Evolutionary conservation across 129 eudicot species (phyloP).

Genomic region (Chrysanthemum makinoi): DNA sequence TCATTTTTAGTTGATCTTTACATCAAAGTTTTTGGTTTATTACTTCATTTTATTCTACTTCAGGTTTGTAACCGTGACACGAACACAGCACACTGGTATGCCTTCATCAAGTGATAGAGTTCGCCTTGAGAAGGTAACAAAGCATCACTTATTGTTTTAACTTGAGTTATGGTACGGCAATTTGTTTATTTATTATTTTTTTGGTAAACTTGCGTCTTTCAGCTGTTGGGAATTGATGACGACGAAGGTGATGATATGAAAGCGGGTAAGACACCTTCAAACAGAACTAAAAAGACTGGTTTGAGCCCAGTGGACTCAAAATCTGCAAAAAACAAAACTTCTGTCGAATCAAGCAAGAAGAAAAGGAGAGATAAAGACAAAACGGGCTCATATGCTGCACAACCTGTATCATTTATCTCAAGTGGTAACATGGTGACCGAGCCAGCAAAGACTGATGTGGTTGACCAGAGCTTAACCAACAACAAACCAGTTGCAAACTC

Average conservation of each 20-base stretch:
- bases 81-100: conserved; percentile 75
- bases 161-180: background rate
- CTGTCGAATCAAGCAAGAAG: conserved; percentile 48
- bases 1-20: background rate
- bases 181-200: background rate
- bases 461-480: conserved; percentile 21
- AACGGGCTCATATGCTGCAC: conserved; percentile 58
- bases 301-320: conserved; percentile 23
- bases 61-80: conserved; percentile 82
- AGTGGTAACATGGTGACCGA: conserved; percentile 75
- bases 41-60: conserved; percentile 6
- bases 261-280: conserved; percentile 23
- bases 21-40: background rate
- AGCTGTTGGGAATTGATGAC: conserved; percentile 66
- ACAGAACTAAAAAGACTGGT: conserved; percentile 29
- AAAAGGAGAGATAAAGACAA: conserved; percentile 43
- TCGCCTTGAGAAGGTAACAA: conserved; percentile 75
- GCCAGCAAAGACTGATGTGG: conserved; percentile 22
- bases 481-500: conserved; percentile 26
- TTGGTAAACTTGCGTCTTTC: conserved; percentile 22
- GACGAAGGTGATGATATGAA: conserved; percentile 44
- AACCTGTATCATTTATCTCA: conserved; percentile 77
- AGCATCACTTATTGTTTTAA: background rate
- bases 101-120: conserved; percentile 75
- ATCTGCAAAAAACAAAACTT: conserved; percentile 33